Conservation (phyloP, 2,329 filamentous ascomycete genomes). For the Fusarium secorum region DNA sequence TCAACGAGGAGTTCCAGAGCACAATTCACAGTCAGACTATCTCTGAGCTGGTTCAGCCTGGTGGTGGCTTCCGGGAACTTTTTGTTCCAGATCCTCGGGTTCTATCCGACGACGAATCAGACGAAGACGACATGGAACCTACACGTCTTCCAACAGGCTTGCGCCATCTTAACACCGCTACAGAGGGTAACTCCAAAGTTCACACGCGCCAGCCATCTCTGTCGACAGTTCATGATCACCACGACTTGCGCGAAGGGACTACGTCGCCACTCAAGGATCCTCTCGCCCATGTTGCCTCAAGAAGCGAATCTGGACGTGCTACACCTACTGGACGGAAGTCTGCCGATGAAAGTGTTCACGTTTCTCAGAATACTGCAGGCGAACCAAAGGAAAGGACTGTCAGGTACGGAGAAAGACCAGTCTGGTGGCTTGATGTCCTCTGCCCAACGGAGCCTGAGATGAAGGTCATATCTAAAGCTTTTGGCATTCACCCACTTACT, state of each 20-base stretch:
- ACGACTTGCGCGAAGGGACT: conserved; percentile 34
- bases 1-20: conserved; percentile 95
- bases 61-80: conserved; percentile 82
- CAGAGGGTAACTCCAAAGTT: conserved; percentile 53
- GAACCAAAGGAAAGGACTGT: conserved; percentile 53
- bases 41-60: conserved; percentile 88
- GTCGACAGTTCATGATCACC: conserved; percentile 41
- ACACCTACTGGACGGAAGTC: conserved; percentile 58
- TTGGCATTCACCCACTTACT: conserved; percentile 94
- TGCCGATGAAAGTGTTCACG: conserved; percentile 40
- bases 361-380: conserved; percentile 24
- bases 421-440: conserved; percentile 96
- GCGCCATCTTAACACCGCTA: conserved; percentile 35
- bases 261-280: conserved; percentile 45
- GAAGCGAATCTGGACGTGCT: conserved; percentile 53
- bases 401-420: conserved; percentile 81
- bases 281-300: conserved; percentile 43
- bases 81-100: conserved; percentile 88
- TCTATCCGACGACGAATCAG: conserved; percentile 76
- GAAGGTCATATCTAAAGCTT: conserved; percentile 90
- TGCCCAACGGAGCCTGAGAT: conserved; percentile 94
- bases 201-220: conserved; percentile 58
- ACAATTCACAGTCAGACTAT: conserved; percentile 97
- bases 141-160: conserved; percentile 36
- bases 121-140: conserved; percentile 64